These are phyloP conservation scores for Taphrina communis DNA, from an alignment of 1,139 yeast genomes.

Conservation along the genomic window DNA sequence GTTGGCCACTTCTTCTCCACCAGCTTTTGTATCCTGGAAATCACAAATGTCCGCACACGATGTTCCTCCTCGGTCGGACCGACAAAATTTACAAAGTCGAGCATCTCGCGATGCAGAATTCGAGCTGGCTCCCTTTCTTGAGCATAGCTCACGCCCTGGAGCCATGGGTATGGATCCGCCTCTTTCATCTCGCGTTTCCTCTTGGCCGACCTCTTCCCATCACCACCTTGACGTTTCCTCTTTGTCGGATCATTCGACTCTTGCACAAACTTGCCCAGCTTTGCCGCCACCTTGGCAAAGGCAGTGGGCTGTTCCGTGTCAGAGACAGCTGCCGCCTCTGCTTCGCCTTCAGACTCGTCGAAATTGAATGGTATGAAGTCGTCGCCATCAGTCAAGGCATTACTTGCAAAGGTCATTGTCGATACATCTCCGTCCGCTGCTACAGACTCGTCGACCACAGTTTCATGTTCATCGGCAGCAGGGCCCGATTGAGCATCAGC, in stretches of 20 bases:
- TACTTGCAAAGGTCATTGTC: neutral
- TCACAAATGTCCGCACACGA: slow-evolving; percentile 68
- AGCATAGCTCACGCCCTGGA: slow-evolving; percentile 43
- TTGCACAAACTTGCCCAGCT: slow-evolving; percentile 36
- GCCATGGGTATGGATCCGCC: slow-evolving; percentile 44
- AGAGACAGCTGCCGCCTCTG: slow-evolving; percentile 45
- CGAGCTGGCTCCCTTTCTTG: slow-evolving; percentile 47
- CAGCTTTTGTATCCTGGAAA: slow-evolving; percentile 63
- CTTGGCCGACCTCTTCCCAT: slow-evolving; percentile 48
- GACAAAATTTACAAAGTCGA: slow-evolving; percentile 82
- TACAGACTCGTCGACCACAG: neutral
- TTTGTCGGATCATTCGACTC: slow-evolving; percentile 39
- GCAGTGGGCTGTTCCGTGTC: slow-evolving; percentile 51
- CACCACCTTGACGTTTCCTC: slow-evolving; percentile 47
- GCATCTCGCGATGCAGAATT: slow-evolving; percentile 81
- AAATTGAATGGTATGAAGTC: slow-evolving; percentile 70
- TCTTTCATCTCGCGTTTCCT: slow-evolving; percentile 48
- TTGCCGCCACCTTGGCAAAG: slow-evolving; percentile 37
- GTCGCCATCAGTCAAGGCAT: slow-evolving; percentile 46
- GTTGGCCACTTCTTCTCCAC: slow-evolving; percentile 76
- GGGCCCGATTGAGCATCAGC: neutral
- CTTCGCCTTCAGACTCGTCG: slow-evolving; percentile 51
- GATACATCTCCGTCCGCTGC: neutral
- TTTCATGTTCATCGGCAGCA: neutral
- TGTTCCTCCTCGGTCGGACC: slow-evolving; percentile 85